These are phyloP conservation scores for Trichophyton schoenleinii DNA, from an alignment of 2,329 filamentous ascomycete species.

Conservation along the genomic window DNA sequence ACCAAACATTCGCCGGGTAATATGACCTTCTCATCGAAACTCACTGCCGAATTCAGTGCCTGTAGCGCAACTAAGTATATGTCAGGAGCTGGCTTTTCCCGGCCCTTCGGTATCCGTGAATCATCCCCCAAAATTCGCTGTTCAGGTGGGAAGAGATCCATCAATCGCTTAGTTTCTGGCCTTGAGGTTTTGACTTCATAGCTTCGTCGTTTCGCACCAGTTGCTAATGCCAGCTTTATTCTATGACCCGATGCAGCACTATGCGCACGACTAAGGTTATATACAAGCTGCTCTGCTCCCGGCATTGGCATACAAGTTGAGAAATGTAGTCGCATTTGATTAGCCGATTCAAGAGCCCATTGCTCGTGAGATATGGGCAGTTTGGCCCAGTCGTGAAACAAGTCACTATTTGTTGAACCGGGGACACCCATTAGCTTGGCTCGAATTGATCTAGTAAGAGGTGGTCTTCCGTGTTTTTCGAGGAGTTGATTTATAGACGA, in stretches of 20 bases:
- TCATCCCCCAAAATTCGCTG: constrained; percentile 3
- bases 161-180: constrained; percentile 14
- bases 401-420: constrained; percentile 16
- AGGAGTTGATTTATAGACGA: background rate
- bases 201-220: constrained; percentile 15
- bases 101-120: constrained; percentile 12
- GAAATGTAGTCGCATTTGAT: constrained; percentile 21
- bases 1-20: constrained; percentile 23
- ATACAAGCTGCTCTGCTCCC: constrained; percentile 15
- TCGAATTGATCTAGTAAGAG: constrained; percentile 11
- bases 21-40: constrained; percentile 8
- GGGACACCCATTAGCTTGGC: constrained; percentile 18
- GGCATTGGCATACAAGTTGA: constrained; percentile 17
- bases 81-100: constrained; percentile 20
- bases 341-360: constrained; percentile 21
- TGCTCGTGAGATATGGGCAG: constrained; percentile 20
- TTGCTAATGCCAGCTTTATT: constrained; percentile 18
- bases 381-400: constrained; percentile 24
- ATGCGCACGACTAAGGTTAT: constrained; percentile 8
- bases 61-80: constrained; percentile 19
- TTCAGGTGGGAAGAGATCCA: constrained; percentile 10
- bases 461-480: background rate
- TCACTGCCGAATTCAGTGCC: constrained; percentile 11
- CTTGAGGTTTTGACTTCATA: constrained; percentile 17
- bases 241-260: background rate